Conservation (phyloP, 2,329 filamentous ascomycete species). For the Pyrenochaeta sp. region DNA sequence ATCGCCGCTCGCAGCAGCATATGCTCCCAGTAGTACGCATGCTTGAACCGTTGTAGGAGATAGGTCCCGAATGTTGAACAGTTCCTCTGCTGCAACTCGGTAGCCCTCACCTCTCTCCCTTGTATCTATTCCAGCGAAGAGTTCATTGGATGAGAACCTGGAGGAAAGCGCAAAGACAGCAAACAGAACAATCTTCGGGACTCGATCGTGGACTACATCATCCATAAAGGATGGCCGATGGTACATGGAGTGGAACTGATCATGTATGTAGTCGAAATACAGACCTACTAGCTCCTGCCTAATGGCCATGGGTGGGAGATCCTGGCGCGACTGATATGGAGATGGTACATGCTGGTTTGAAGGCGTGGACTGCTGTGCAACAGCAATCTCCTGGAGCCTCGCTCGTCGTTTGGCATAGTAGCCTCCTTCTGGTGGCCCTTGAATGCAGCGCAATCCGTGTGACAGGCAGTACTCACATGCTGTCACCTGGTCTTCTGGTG, state of each 20-base stretch:
- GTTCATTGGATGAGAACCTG: constrained; percentile 24
- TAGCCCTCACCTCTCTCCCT: constrained; percentile 28
- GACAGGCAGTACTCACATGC: constrained; percentile 30
- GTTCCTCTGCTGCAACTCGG: constrained; percentile 22
- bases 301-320: constrained; percentile 23
- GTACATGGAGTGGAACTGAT: constrained; percentile 36
- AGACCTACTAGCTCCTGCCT: constrained; percentile 25
- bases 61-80: constrained; percentile 29
- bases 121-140: constrained; percentile 22
- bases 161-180: constrained; percentile 31
- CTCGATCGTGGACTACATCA: constrained; percentile 22
- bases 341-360: constrained; percentile 3
- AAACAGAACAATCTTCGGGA: constrained; percentile 25
- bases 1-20: constrained; percentile 32
- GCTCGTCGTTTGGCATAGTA: constrained; percentile 34
- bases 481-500: constrained; percentile 15
- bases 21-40: constrained; percentile 30
- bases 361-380: constrained; percentile 8
- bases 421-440: constrained; percentile 32
- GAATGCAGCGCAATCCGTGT: constrained; percentile 28
- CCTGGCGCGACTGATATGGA: constrained; percentile 8
- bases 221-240: constrained; percentile 29
- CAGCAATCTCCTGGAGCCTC: constrained; percentile 16
- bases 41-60: constrained; percentile 25
- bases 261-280: constrained; percentile 37